phyloP scores from a whole-genome alignment of 495 filamentous ascomycete genomes.

The Neurospora sp. region DNA sequence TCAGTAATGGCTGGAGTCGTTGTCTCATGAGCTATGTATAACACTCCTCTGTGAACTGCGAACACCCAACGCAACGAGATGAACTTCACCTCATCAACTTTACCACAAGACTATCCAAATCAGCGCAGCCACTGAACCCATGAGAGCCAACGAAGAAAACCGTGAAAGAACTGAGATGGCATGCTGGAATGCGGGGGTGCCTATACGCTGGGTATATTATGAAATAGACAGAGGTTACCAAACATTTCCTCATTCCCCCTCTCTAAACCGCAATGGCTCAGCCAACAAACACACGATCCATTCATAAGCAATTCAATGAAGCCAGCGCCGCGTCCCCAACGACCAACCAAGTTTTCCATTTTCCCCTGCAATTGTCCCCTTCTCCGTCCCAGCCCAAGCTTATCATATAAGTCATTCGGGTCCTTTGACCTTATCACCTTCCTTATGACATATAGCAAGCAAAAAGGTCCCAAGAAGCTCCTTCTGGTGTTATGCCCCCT shows the following conservation, averaged over 20 bases:
- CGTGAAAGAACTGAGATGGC: background rate
- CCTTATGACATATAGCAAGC: background rate
- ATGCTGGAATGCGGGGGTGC: background rate
- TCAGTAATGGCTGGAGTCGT: no score
- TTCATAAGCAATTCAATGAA: background rate
- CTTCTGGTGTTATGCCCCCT: background rate
- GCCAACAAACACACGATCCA: background rate
- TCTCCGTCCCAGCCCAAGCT: background rate
- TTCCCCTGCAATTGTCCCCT: background rate
- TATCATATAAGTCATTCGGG: background rate
- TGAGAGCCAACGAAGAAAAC: background rate
- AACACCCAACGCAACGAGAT: no score
- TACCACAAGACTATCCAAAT: background rate
- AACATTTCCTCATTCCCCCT: background rate
- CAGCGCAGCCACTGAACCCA: background rate
- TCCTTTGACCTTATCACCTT: background rate
- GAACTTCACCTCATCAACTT: no score
- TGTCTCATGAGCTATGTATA: background rate
- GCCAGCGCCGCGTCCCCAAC: background rate
- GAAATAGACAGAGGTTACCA: background rate
- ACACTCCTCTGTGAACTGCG: no score
- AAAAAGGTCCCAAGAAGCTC: background rate
- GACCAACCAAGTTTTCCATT: background rate
- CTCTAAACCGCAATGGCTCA: background rate
- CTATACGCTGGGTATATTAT: background rate